Conservation (phyloP, 2,329 filamentous ascomycete genomes). For the Fusarium musae region DNA sequence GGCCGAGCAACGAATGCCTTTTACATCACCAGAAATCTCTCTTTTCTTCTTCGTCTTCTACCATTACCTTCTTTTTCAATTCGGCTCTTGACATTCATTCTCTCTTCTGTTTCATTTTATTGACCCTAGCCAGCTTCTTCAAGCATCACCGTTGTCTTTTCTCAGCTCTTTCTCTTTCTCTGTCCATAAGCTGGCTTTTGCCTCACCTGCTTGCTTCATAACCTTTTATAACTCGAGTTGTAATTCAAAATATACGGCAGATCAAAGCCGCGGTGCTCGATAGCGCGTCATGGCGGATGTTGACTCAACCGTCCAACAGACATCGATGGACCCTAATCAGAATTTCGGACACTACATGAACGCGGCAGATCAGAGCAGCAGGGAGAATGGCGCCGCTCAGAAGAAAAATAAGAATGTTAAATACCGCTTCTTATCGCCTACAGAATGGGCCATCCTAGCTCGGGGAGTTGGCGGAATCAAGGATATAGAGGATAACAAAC, state of each 20-base stretch:
- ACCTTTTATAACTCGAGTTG: neutral
- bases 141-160: neutral
- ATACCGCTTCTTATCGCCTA: slow-evolving; percentile 55
- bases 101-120: neutral
- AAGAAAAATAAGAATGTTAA: slow-evolving; percentile 1
- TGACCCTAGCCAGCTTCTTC: neutral
- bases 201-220: neutral
- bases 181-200: neutral
- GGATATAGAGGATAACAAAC: slow-evolving; percentile 56
- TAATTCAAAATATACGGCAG: neutral
- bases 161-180: neutral
- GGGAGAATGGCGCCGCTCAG: neutral
- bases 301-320: neutral
- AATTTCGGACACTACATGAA: neutral
- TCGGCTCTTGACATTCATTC: neutral
- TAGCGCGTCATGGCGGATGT: neutral
- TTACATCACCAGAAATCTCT: neutral
- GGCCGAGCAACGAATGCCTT: neutral
- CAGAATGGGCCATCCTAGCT: slow-evolving; percentile 60
- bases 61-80: neutral
- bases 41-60: neutral
- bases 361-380: neutral
- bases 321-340: neutral
- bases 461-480: slow-evolving; percentile 59
- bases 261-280: neutral